Evolutionary conservation across 768 basidiomycete genomes (phyloP).

Genomic region (Rossbeevera mucosa): DNA sequence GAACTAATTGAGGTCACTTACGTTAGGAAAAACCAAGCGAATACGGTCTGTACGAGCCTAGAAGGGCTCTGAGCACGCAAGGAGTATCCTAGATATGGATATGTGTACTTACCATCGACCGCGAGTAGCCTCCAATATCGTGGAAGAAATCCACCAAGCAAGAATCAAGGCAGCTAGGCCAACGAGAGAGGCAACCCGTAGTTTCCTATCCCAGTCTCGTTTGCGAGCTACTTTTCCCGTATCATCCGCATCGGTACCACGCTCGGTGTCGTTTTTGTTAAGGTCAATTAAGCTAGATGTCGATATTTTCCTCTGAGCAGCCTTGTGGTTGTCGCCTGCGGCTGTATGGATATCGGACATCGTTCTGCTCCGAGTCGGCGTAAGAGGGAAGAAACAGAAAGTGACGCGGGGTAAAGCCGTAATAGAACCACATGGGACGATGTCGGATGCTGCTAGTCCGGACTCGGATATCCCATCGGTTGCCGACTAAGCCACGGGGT

Average conservation of each 20-base stretch:
- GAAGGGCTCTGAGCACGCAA: constrained; percentile 1
- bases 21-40: constrained; percentile 81
- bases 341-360: constrained; percentile 17
- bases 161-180: constrained; percentile 59
- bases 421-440: constrained; percentile 1
- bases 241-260: constrained; percentile 1
- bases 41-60: constrained; percentile 77
- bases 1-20: constrained; percentile 33
- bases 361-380: neutral
- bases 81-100: neutral
- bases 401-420: constrained; percentile 2
- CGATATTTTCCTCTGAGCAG: constrained; percentile 20
- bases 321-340: constrained; percentile 1
- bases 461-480: neutral
- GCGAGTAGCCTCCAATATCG: constrained; percentile 61
- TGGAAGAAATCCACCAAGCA: constrained; percentile 84
- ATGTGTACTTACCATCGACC: constrained; percentile 63
- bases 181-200: constrained; percentile 45
- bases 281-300: constrained; percentile 11
- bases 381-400: neutral
- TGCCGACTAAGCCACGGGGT: neutral
- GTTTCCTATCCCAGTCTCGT: constrained; percentile 14
- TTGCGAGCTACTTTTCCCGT: constrained; percentile 4
- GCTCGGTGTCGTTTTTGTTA: constrained; percentile 19
- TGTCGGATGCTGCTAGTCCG: neutral